A percentile compares a stretch with the other conserved stretches of the same genome.
Evolutionary conservation across 2,329 filamentous ascomycete genomes (phyloP).

Genomic region (Claviceps digitariae): DNA sequence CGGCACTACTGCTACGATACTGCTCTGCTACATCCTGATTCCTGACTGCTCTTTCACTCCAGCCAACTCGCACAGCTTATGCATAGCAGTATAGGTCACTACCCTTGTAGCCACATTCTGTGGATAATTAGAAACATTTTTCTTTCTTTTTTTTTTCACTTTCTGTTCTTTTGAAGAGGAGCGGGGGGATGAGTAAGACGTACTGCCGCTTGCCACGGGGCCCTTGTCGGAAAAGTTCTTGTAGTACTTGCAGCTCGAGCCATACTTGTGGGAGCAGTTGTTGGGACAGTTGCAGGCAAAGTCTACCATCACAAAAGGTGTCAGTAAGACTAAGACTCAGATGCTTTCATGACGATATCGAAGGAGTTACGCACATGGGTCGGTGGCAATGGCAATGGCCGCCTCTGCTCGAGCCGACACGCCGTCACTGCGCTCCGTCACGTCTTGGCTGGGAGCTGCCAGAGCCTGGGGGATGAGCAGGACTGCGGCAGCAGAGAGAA

Average conservation of each 20-base stretch:
- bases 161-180: background rate
- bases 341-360: too few relatives aligned
- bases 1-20: background rate
- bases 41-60: background rate
- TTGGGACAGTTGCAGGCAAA: conserved; percentile 1
- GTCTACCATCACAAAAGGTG: background rate
- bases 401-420: background rate
- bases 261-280: background rate
- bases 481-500: background rate
- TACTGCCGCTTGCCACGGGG: background rate
- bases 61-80: background rate
- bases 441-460: background rate
- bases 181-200: background rate
- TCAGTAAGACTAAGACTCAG: too few relatives aligned
- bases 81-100: background rate
- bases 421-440: background rate
- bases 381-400: background rate
- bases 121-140: background rate
- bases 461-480: background rate
- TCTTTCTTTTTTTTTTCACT: background rate
- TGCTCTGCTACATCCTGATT: background rate
- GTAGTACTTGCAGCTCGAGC: background rate
- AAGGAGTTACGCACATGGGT: background rate
- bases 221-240: background rate
- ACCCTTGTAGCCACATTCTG: background rate